Conservation (phyloP, 768 basidiomycete genomes). For the Rhizopogon roseolus region DNA sequence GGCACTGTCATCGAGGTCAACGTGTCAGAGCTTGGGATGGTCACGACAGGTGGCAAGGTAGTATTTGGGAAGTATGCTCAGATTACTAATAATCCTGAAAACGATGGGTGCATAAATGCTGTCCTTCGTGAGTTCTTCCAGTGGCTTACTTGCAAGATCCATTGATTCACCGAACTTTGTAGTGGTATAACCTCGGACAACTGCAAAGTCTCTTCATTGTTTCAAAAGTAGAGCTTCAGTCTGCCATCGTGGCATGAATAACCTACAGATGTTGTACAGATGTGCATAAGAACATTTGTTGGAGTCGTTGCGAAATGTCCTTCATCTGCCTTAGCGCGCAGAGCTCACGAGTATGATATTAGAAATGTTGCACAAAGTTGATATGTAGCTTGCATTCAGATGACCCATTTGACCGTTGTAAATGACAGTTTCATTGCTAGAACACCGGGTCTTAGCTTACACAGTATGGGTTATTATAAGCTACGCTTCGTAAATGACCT, state of each 20-base stretch:
- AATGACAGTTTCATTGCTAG: no score
- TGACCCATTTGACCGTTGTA: no score
- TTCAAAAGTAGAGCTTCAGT: not conserved
- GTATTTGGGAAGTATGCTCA: constrained; percentile 93
- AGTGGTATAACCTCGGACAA: not conserved
- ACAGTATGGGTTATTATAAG: no score
- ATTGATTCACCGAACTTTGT: not conserved
- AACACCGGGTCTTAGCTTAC: no score
- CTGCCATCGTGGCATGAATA: not conserved
- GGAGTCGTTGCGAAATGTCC: not conserved
- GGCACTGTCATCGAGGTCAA: constrained; percentile 99
- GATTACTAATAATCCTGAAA: constrained; percentile 92
- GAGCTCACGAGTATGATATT: not conserved
- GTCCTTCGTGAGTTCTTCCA: constrained; percentile 66
- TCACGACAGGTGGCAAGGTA: constrained; percentile 94
- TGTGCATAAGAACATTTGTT: not conserved
- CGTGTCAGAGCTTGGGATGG: constrained; percentile 96
- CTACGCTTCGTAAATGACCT: not conserved
- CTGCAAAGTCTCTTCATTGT: not conserved
- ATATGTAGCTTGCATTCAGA: no score
- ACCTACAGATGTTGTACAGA: no score
- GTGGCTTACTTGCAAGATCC: not conserved
- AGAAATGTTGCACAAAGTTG: not conserved
- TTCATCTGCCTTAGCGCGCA: not conserved
- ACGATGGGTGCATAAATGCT: constrained; percentile 95